Evolutionary conservation across 2,329 filamentous ascomycete genomes (phyloP), one percentile per base, ranked within the genome.

Genomic region (Phoma sp.): DNA sequence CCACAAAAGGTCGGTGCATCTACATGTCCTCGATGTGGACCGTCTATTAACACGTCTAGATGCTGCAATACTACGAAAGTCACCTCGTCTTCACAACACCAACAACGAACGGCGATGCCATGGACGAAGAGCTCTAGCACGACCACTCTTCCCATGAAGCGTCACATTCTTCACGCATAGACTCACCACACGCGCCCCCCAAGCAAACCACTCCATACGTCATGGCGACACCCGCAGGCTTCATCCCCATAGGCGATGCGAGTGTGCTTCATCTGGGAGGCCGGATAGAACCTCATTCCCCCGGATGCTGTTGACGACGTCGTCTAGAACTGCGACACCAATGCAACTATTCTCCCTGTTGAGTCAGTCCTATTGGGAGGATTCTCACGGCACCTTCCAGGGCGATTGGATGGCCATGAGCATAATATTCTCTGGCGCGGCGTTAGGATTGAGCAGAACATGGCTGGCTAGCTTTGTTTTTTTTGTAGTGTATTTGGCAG

Each of bases 1-100:
- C 90, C 90, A 0, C 90, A 93, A 68, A 90, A 88, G 82, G 88
- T 81, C 13, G 4, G 40, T 23, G 18, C 27, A 29, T 29, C 27
- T 9, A 1, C 9, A 9, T 29, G 6, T 29, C 9, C 6, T 9
- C 6, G 1, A 2, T 9, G 3, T 6, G 5, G 5, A 11, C 13
- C 4, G 7, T 2, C 25, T 8, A 27, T 57, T 65, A 23, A 67
- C 35, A 2, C 13, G 2, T 5, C 10, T 33, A 71, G 67, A 74
- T 74, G 80, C 72, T 82, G 2, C 68, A 67, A 37, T 82, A 82
- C 61, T 82, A 82, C 62, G 80, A 82, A 60, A 76, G 73, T 43
- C 80, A 82, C 58, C 68, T 82, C 1, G 68, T 71, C 33, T 71
- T 71, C 57, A 64, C 60, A 29, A 39, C 60, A 7, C 54, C 59